A percentile compares a stretch with the other conserved stretches of the same genome.
Conservation (phyloP, 495 filamentous ascomycete species). For the Penicillium pancosmium region DNA sequence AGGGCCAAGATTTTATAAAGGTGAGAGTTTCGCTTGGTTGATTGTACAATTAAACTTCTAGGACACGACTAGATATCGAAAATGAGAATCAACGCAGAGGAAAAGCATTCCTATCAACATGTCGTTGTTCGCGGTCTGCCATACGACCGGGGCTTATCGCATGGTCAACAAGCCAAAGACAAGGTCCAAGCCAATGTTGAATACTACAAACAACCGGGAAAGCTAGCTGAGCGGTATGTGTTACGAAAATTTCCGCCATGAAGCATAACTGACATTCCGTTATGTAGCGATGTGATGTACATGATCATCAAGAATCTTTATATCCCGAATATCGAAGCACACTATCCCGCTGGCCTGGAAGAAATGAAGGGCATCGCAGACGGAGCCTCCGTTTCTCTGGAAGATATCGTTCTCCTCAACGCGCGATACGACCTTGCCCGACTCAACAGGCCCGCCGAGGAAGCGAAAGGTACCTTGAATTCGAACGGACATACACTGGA, state of each 20-base stretch:
- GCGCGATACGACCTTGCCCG: conserved; percentile 30
- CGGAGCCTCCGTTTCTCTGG: conserved; percentile 25
- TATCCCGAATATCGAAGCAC: conserved; percentile 15
- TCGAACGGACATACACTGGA: not conserved
- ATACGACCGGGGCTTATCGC: conserved; percentile 20
- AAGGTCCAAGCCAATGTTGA: conserved; percentile 28
- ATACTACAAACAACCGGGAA: conserved; percentile 28
- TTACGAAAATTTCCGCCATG: not conserved
- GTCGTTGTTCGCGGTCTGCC: conserved; percentile 26
- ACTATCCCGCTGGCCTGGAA: conserved; percentile 29
- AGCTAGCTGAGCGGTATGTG: conserved; percentile 23
- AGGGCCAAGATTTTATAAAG: not conserved
- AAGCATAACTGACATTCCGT: not conserved
- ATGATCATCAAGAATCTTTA: not conserved
- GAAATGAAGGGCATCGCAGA: conserved; percentile 34
- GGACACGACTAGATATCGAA: not conserved
- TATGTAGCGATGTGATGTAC: not conserved
- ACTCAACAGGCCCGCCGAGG: not conserved
- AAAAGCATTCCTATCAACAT: conserved; percentile 22
- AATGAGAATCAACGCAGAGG: not conserved
- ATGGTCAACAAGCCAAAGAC: conserved; percentile 21
- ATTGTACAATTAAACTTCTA: no score
- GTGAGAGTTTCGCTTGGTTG: no score
- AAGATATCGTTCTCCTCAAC: conserved; percentile 34
- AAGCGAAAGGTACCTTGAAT: not conserved